phyloP scores from a whole-genome alignment of 495 filamentous ascomycete species.

The Pyrenopolyporus hunteri region DNA sequence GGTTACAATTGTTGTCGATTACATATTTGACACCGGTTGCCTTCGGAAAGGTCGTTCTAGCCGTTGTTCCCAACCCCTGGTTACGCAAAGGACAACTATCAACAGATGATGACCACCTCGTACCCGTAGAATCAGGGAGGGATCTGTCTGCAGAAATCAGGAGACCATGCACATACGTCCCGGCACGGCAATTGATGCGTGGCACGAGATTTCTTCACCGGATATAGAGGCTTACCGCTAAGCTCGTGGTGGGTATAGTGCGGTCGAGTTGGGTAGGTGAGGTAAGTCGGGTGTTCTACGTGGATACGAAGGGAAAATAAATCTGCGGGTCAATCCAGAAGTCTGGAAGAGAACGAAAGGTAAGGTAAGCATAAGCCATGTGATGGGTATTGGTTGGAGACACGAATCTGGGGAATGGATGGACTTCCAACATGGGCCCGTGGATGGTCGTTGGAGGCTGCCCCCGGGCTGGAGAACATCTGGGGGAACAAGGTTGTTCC shows the following conservation, averaged over 20 bases:
- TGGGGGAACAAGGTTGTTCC: conserved; percentile 2
- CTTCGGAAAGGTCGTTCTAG: neutral
- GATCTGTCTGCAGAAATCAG: neutral
- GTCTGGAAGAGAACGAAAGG: too few species aligned
- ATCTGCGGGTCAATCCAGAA: too few species aligned
- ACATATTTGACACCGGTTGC: neutral
- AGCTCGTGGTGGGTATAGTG: neutral
- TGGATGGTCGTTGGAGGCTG: neutral
- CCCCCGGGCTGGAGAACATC: too few species aligned
- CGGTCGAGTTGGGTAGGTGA: neutral
- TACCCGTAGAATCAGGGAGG: too few species aligned
- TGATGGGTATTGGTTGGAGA: too few species aligned
- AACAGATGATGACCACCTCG: too few species aligned
- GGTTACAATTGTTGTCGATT: neutral
- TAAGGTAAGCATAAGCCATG: too few species aligned
- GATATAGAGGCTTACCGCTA: neutral
- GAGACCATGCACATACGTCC: neutral
- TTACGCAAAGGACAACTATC: too few species aligned
- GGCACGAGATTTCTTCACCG: neutral
- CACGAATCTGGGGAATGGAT: too few species aligned
- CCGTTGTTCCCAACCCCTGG: neutral
- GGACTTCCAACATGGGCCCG: too few species aligned
- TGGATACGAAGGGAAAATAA: too few species aligned
- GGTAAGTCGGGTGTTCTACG: too few species aligned
- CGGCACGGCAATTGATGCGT: neutral